A percentile compares a stretch with the other conserved stretches of the same genome.
These are phyloP conservation scores for Achaetomium macrosporum DNA, from an alignment of 2,329 filamentous ascomycete genomes.

Conservation along the genomic window DNA sequence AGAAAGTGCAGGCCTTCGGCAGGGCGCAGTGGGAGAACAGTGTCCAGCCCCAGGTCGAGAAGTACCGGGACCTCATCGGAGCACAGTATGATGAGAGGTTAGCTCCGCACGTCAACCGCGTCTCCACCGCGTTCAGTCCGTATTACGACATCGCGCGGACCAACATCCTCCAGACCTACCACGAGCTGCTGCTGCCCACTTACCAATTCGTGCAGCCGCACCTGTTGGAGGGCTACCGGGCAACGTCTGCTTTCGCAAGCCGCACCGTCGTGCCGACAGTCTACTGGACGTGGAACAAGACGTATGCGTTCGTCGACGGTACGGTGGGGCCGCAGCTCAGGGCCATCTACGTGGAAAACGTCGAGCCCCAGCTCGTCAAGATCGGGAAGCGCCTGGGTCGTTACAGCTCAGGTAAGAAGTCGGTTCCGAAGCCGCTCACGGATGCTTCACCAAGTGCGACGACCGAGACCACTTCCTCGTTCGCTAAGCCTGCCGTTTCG, in stretches of 20 bases:
- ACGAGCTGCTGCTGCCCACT: conserved; percentile 66
- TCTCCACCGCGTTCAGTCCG: conserved; percentile 53
- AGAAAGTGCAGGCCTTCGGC: conserved; percentile 60
- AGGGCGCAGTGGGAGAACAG: conserved; percentile 71
- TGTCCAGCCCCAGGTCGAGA: conserved; percentile 66
- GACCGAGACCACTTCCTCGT: conserved; percentile 16
- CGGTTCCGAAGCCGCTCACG: conserved; percentile 26
- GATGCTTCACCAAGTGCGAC: conserved; percentile 20
- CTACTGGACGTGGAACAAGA: conserved; percentile 63
- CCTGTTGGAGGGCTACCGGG: conserved; percentile 59
- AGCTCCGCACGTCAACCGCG: conserved; percentile 66
- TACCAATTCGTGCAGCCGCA: conserved; percentile 73
- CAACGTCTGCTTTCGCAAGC: conserved; percentile 60
- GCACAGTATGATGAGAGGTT: conserved; percentile 65
- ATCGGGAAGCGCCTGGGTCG: conserved; percentile 85
- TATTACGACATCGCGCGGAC: conserved; percentile 64
- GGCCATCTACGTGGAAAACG: conserved; percentile 79
- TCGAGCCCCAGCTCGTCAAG: conserved; percentile 88
- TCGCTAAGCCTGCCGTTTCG: conserved; percentile 32
- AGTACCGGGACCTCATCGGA: conserved; percentile 55
- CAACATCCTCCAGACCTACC: conserved; percentile 62
- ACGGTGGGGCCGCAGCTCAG: conserved; percentile 77
- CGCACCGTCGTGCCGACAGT: conserved; percentile 67
- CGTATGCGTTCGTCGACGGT: conserved; percentile 64
- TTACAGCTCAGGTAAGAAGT: conserved; percentile 55